A percentile compares a stretch with the other conserved stretches of the same genome.
Evolutionary conservation across 768 basidiomycete species (phyloP).

Genomic region (Rhizopogon vinicolor): DNA sequence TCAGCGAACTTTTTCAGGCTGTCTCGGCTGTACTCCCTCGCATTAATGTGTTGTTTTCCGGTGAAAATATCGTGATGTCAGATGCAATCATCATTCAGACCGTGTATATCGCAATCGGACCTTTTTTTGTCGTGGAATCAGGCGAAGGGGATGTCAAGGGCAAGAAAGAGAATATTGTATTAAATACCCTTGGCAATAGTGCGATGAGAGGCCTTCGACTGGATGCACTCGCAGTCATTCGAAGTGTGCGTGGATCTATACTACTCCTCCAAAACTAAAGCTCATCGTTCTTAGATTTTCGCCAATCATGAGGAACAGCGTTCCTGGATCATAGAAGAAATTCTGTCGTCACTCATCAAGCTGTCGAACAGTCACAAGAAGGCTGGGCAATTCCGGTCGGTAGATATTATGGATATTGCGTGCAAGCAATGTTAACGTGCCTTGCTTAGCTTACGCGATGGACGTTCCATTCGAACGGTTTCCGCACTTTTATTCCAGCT

Average conservation of each 20-base stretch:
- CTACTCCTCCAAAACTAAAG: not conserved
- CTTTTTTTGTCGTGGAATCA: conserved; percentile 85
- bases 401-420: not conserved
- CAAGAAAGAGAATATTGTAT: conserved; percentile 52
- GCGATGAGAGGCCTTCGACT: conserved; percentile 80
- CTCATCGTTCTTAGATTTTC: conserved; percentile 60
- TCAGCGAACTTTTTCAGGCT: conserved; percentile 70
- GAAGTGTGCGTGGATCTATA: conserved; percentile 56
- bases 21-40: conserved; percentile 68
- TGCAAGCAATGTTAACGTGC: not conserved
- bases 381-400: conserved; percentile 84
- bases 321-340: conserved; percentile 98
- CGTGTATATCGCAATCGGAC: conserved; percentile 90
- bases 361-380: conserved; percentile 87
- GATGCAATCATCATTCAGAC: conserved; percentile 90
- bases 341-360: conserved; percentile 84
- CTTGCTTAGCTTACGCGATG: conserved; percentile 73
- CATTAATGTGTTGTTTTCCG: conserved; percentile 68
- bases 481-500: conserved; percentile 92
- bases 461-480: conserved; percentile 87
- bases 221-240: conserved; percentile 78
- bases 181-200: conserved; percentile 67
- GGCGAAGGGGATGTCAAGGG: conserved; percentile 51
- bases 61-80: conserved; percentile 68
- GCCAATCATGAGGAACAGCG: conserved; percentile 88